Conservation (phyloP, 2,329 filamentous ascomycete genomes). For the Tetracladium maxilliforme region DNA sequence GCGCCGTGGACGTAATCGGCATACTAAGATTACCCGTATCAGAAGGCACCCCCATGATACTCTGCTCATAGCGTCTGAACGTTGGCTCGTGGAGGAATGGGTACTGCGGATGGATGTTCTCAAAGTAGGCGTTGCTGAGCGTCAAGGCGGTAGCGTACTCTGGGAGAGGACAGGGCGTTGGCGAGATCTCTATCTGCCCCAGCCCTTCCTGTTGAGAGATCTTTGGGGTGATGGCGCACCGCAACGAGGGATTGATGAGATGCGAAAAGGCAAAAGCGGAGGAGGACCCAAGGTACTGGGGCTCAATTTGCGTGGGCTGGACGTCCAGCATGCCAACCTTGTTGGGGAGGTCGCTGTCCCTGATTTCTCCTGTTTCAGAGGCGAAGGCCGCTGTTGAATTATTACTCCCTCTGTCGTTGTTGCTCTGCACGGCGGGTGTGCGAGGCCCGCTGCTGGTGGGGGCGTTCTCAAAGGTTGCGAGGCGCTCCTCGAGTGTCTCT, state of each 20-base stretch:
- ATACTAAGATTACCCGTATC: too few species aligned
- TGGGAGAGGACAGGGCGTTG: too few species aligned
- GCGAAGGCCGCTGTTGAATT: too few species aligned
- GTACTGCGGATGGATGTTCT: too few species aligned
- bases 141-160: too few species aligned
- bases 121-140: too few species aligned
- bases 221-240: conserved; percentile 3
- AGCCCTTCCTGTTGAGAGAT: conserved; percentile 4
- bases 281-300: conserved; percentile 20
- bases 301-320: conserved; percentile 16
- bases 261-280: conserved; percentile 17
- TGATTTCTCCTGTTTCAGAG: conserved; percentile 2
- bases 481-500: conserved; percentile 4
- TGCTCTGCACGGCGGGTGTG: background rate
- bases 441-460: conserved; percentile 1
- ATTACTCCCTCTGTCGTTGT: background rate
- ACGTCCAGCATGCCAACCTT: conserved; percentile 17
- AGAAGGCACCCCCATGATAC: too few species aligned
- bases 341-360: conserved; percentile 8
- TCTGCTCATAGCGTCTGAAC: too few species aligned
- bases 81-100: too few species aligned
- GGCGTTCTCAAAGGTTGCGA: conserved; percentile 4
- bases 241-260: conserved; percentile 11
- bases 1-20: too few species aligned
- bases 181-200: too few species aligned